These are phyloP conservation scores for Fusarium incarnatum DNA, from an alignment of 2,329 filamentous ascomycete species.

Conservation along the genomic window DNA sequence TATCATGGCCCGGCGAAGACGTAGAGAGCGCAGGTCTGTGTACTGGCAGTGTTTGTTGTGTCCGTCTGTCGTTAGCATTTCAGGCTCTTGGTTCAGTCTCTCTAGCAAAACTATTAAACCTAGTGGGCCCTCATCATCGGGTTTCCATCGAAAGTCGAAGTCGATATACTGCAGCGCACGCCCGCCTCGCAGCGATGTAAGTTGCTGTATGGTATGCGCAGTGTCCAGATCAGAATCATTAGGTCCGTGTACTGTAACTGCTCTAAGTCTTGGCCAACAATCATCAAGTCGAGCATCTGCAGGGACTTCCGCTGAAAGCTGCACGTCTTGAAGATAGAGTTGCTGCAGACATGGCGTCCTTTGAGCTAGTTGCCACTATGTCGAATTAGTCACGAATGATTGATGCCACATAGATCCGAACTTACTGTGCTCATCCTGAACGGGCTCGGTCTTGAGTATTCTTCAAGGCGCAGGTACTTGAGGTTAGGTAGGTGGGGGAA, in stretches of 20 bases:
- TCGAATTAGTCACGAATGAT: slow-evolving; percentile 12
- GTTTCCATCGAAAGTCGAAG: slow-evolving; percentile 47
- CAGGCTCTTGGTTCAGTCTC: slow-evolving; percentile 30
- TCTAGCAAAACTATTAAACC: slow-evolving; percentile 31
- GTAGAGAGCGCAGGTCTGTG: slow-evolving; percentile 45
- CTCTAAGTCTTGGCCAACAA: slow-evolving; percentile 50
- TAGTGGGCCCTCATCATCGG: slow-evolving; percentile 39
- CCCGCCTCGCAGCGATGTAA: slow-evolving; percentile 48
- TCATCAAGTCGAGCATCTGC: slow-evolving; percentile 28
- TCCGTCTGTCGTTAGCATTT: slow-evolving; percentile 15
- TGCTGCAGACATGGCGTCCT: slow-evolving; percentile 50
- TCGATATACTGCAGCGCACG: slow-evolving; percentile 48
- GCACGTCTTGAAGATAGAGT: slow-evolving; percentile 48
- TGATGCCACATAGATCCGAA: not conserved
- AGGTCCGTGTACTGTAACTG: slow-evolving; percentile 44
- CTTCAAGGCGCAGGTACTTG: slow-evolving; percentile 48
- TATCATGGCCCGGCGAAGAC: slow-evolving; percentile 45
- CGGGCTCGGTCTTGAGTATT: slow-evolving; percentile 31
- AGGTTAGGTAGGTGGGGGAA: slow-evolving; percentile 46
- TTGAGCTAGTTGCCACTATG: slow-evolving; percentile 43
- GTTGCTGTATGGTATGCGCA: slow-evolving; percentile 34
- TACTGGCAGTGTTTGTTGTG: slow-evolving; percentile 39
- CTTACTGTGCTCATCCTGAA: slow-evolving; percentile 41
- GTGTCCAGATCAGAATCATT: slow-evolving; percentile 41
- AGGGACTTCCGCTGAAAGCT: slow-evolving; percentile 27